phyloP scores from a whole-genome alignment of 1,284 basidiomycete species.

The Fistulina hepatica region DNA sequence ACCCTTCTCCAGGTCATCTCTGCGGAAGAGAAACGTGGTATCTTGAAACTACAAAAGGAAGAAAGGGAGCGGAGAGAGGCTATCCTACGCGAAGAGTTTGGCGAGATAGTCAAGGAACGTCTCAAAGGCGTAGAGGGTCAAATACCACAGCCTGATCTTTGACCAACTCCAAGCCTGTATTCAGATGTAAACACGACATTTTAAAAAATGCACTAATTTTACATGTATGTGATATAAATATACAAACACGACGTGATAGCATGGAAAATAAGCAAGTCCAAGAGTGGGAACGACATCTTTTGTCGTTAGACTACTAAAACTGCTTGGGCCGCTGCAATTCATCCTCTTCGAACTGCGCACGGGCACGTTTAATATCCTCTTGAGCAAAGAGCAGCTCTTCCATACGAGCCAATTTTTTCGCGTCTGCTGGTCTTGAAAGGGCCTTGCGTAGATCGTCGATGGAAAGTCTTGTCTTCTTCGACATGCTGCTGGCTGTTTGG shows the following conservation, averaged over 20 bases:
- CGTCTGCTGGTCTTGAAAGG: conserved; percentile 66
- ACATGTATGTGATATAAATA: too few species aligned
- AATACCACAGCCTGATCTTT: too few species aligned
- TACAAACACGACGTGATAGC: too few species aligned
- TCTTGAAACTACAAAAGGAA: conserved; percentile 87
- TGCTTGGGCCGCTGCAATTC: too few species aligned
- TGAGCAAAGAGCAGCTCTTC: conserved; percentile 87
- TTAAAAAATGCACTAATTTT: too few species aligned
- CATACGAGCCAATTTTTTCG: conserved; percentile 80
- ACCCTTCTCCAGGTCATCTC: conserved; percentile 98
- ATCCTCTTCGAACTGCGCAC: conserved; percentile 62
- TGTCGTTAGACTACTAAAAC: too few species aligned
- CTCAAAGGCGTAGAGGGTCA: conserved; percentile 39
- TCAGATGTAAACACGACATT: too few species aligned
- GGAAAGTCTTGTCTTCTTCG: conserved; percentile 59
- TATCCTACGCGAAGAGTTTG: conserved; percentile 72
- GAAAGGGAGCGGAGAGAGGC: conserved; percentile 85
- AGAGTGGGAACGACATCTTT: conserved; percentile 29
- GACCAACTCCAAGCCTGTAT: too few species aligned
- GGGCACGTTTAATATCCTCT: conserved; percentile 83
- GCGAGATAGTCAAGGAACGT: conserved; percentile 65
- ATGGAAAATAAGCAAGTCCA: too few species aligned
- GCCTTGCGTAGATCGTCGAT: conserved; percentile 74
- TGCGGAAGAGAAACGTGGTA: conserved; percentile 93
- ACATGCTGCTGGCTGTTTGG: conserved; percentile 55